Conservation (phyloP, 306 rosid genomes). For the Castanospermum australe region DNA sequence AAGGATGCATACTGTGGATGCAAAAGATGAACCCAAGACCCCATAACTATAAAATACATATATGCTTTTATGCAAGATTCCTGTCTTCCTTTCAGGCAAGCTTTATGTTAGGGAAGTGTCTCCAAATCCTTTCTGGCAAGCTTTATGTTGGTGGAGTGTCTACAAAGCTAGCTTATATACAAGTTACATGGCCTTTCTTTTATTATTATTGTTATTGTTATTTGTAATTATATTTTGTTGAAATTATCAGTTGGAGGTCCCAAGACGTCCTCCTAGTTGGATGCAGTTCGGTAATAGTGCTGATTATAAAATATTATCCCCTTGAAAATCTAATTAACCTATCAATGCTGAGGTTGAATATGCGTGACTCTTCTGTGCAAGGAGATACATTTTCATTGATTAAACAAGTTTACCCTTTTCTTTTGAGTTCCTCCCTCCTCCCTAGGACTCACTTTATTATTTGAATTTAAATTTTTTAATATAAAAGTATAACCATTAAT, state of each 20-base stretch:
- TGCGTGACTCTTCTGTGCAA: neutral
- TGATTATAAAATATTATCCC: constrained; percentile 24
- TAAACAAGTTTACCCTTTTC: neutral
- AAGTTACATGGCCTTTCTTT: neutral
- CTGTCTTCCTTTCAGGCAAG: constrained; percentile 51
- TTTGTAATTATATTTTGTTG: neutral
- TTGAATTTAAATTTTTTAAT: no score
- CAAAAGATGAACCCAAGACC: constrained; percentile 48
- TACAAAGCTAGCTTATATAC: neutral
- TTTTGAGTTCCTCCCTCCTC: neutral
- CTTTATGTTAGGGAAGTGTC: constrained; percentile 50
- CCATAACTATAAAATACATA: constrained; percentile 33
- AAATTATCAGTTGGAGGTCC: constrained; percentile 22
- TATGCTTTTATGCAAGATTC: constrained; percentile 49
- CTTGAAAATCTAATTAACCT: neutral
- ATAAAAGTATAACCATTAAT: no score
- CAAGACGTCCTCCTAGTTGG: constrained; percentile 28
- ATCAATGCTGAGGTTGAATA: neutral
- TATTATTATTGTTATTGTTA: neutral
- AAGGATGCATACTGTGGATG: constrained; percentile 39
- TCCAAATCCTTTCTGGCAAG: constrained; percentile 42
- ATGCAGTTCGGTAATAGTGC: constrained; percentile 26
- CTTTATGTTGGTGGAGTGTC: constrained; percentile 47
- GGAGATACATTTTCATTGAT: constrained; percentile 10
- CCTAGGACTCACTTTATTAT: neutral